Percentiles rank a stretch among this genome's conserved stretches.
Evolutionary conservation across 306 rosid species (phyloP).

Genomic region (Acacia melanoxylon): DNA sequence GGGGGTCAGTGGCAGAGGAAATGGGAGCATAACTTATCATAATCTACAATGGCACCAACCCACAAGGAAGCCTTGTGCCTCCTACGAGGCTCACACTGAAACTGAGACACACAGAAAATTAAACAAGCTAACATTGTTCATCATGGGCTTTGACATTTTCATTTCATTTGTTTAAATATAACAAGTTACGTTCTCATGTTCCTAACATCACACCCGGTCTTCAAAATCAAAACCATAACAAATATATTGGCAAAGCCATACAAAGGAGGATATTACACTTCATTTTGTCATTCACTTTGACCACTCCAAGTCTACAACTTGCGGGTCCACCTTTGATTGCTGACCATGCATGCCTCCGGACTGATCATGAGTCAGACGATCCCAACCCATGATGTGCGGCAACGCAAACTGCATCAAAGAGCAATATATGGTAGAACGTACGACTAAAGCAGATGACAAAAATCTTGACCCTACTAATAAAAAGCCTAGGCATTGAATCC

Average conservation of each 20-base stretch:
- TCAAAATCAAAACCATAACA: constrained; percentile 22
- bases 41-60: not conserved
- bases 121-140: not conserved
- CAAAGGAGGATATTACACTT: constrained; percentile 23
- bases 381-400: constrained; percentile 94
- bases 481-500: not conserved
- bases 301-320: constrained; percentile 67
- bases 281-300: constrained; percentile 53
- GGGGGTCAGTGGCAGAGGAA: not conserved
- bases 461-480: not conserved
- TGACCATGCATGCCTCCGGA: constrained; percentile 36
- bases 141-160: not conserved
- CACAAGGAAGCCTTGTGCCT: not conserved
- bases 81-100: not conserved
- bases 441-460: not conserved
- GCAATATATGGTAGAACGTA: not conserved
- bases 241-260: constrained; percentile 25
- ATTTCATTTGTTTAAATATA: not conserved
- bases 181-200: constrained; percentile 19
- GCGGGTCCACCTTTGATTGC: constrained; percentile 39
- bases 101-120: not conserved
- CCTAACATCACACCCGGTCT: constrained; percentile 1
- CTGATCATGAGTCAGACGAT: constrained; percentile 51
- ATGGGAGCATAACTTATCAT: not conserved
- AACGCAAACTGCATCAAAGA: constrained; percentile 67